Conservation (phyloP, 768 basidiomycete species). For the Mycena leptocephala region DNA sequence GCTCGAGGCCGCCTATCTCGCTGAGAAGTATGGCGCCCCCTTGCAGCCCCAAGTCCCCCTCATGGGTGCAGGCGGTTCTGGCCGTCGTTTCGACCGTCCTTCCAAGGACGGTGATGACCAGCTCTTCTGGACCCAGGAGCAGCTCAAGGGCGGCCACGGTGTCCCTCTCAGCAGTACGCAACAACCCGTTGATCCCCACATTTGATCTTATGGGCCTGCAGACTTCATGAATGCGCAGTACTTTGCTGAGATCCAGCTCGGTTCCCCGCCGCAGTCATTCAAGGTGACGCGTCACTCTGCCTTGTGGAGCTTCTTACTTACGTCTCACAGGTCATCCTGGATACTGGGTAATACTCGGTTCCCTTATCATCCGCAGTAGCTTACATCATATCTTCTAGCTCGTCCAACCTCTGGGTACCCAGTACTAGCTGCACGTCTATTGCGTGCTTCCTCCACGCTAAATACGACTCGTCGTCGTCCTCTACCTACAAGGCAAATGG, state of each 20-base stretch:
- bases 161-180: slow-evolving; percentile 91
- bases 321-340: slow-evolving; percentile 94
- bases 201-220: slow-evolving; percentile 48
- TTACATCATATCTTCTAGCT: slow-evolving; percentile 58
- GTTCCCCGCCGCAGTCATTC: slow-evolving; percentile 87
- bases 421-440: slow-evolving; percentile 87
- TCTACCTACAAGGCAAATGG: slow-evolving; percentile 94
- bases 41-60: slow-evolving; percentile 68
- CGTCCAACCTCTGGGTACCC: slow-evolving; percentile 96
- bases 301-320: slow-evolving; percentile 23
- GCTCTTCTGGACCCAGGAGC: slow-evolving; percentile 88
- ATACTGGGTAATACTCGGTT: slow-evolving; percentile 77
- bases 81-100: slow-evolving; percentile 69
- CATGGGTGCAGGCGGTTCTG: slow-evolving; percentile 82
- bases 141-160: slow-evolving; percentile 82
- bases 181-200: not conserved
- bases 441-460: slow-evolving; percentile 94
- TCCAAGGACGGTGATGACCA: slow-evolving; percentile 64
- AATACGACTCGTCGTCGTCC: slow-evolving; percentile 88
- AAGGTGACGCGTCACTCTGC: slow-evolving; percentile 43
- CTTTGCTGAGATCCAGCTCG: slow-evolving; percentile 89
- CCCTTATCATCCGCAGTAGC: slow-evolving; percentile 12
- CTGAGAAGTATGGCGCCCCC: slow-evolving; percentile 91
- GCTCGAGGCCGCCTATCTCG: slow-evolving; percentile 87
- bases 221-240: slow-evolving; percentile 99